Base-by-base conservation (phyloP, 164 flowering plant genomes). In the Kingdonia uniflora region DNA sequence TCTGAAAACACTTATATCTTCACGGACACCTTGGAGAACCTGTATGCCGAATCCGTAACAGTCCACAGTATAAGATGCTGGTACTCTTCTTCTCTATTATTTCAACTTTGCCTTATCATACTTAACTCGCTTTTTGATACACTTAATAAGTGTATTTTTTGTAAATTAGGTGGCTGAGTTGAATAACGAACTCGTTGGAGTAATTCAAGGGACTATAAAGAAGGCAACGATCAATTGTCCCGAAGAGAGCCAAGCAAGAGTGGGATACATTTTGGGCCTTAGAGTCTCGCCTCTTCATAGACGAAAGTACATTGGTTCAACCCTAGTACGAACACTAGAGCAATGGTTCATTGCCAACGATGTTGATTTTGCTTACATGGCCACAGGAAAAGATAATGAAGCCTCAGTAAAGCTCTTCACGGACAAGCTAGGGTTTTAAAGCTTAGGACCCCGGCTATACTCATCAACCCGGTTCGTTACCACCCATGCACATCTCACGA, bases 11-110 rank as follows among this genome's bases (percentile, higher is more conserved):
- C 61, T 1, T 68, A 68, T 51, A 76, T 84, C 63, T 68, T 75
- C 71, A 72, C 78, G 0, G 86, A 84, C 69, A 73, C 71, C 11
- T 25, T 84, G 86, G 86, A 23, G 94, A 85, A 72, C 89, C 94
- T 69, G 74, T 82, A 15, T 80, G 80, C 60, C 72, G 86, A 56
- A 73, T 85, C 54, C 72, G 86, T 14, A 68, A 77, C 57, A 66
- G 71, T 56, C 82, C 82, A n/a, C 14, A 38, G 23, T 61, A 55
- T 49, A 71, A 43, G 21, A 81, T 84, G 91, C 79, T 81, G 78
- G 87, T 83, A 71, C 51, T 22, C 0, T 6, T 17, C 0, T 6
- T 29, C 11, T 21, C 21, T 45, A 15, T 11, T n/a, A 42, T 10
- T 0, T 15, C 47, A 13, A 10, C 11, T 20, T 45, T 38, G 2